phyloP scores from a whole-genome alignment of 108 stramenopile species.

The Skeletonema tropicum region DNA sequence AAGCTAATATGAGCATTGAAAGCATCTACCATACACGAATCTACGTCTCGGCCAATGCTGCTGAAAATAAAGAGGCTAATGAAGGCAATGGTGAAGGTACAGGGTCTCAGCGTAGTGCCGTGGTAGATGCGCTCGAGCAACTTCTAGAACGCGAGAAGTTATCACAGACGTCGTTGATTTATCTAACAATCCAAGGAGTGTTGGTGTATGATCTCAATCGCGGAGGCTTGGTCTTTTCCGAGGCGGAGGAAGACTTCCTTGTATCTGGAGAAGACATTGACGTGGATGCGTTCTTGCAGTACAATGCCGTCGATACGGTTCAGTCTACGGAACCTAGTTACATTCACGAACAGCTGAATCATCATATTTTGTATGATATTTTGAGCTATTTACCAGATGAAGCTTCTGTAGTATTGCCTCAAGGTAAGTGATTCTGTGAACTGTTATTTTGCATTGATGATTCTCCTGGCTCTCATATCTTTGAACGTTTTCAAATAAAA shows the following conservation, averaged over 20 bases:
- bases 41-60: neutral
- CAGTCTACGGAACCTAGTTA: neutral
- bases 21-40: slow-evolving; percentile 3
- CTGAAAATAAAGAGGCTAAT: neutral
- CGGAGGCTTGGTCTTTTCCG: slow-evolving; percentile 32
- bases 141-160: slow-evolving; percentile 24
- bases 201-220: slow-evolving; percentile 44
- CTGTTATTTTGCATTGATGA: neutral
- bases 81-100: neutral
- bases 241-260: slow-evolving; percentile 21
- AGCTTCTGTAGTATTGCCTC: slow-evolving; percentile 26
- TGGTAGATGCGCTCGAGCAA: slow-evolving; percentile 21
- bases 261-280: slow-evolving; percentile 22
- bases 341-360: slow-evolving; percentile 37
- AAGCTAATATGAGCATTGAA: neutral
- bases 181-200: slow-evolving; percentile 39
- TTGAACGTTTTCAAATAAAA: neutral
- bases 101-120: neutral
- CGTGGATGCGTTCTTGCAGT: neutral
- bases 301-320: neutral
- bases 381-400: slow-evolving; percentile 34
- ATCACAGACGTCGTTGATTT: slow-evolving; percentile 27
- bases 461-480: neutral
- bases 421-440: slow-evolving; percentile 7
- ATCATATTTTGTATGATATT: slow-evolving; percentile 44